Percentiles rank a stretch among this genome's conserved stretches.
Conservation (phyloP, 352 stramenopile genomes). For the Phytopythium vexans region DNA sequence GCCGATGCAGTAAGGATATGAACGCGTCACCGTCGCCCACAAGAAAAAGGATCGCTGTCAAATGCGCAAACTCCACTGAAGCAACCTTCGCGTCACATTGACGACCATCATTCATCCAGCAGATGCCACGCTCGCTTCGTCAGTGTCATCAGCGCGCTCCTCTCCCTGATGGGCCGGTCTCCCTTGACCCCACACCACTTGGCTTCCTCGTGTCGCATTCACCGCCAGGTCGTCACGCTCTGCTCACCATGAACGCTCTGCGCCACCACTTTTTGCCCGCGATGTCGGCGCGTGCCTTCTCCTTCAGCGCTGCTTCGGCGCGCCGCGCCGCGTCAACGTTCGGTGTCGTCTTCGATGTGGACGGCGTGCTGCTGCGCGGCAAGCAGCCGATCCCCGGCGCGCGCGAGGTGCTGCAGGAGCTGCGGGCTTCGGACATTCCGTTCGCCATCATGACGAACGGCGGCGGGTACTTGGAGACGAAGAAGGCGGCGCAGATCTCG, state of each 20-base stretch:
- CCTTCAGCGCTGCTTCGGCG: conserved; percentile 4
- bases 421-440: conserved; percentile 54
- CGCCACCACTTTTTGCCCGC: conserved; percentile 3
- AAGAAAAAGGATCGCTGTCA: too few relatives aligned
- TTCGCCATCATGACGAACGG: conserved; percentile 88
- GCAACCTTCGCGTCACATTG: conserved; percentile 28
- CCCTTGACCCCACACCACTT: background rate
- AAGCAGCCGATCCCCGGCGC: conserved; percentile 72
- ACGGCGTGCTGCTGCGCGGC: conserved; percentile 75
- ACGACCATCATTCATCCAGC: background rate
- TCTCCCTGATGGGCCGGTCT: too few relatives aligned
- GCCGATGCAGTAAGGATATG: too few relatives aligned
- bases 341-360: conserved; percentile 81
- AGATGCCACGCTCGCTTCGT: too few relatives aligned
- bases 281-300: conserved; percentile 1
- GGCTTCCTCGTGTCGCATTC: background rate
- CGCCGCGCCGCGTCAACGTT: conserved; percentile 40
- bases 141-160: too few relatives aligned
- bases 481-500: conserved; percentile 70
- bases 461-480: conserved; percentile 74
- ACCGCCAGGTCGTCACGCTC: background rate
- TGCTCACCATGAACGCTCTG: conserved; percentile 17
- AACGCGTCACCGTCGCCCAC: too few relatives aligned
- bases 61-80: background rate
- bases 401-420: conserved; percentile 60